Evolutionary conservation across 805 yeast species (phyloP).

Genomic region (Ogataea degrootiae): DNA sequence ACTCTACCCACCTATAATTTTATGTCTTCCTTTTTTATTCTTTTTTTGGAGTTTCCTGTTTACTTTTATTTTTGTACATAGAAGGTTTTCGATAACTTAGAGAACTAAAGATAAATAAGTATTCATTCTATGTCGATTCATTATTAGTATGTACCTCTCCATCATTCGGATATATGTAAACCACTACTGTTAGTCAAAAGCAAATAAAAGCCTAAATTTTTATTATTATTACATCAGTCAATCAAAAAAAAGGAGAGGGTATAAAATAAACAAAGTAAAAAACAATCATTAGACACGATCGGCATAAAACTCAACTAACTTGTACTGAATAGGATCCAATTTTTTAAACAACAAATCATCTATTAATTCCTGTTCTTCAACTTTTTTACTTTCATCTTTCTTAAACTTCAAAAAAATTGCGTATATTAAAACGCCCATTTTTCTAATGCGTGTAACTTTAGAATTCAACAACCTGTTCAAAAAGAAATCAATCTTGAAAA

Average conservation of each 20-base stretch:
- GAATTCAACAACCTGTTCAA: slow-evolving; percentile 28
- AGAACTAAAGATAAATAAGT: too few species aligned
- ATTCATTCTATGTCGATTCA: too few species aligned
- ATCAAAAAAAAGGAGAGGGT: too few species aligned
- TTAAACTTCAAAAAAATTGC: slow-evolving; percentile 26
- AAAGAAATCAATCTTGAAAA: slow-evolving; percentile 29
- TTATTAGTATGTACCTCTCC: too few species aligned
- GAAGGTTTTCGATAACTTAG: not conserved
- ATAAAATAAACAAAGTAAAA: not conserved
- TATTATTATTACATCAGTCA: too few species aligned
- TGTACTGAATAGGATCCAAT: slow-evolving; percentile 39
- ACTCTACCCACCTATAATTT: not conserved
- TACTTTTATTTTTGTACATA: slow-evolving; percentile 14
- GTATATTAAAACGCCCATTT: slow-evolving; percentile 35
- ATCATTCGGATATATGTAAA: too few species aligned
- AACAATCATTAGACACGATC: not conserved
- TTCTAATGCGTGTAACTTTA: slow-evolving; percentile 34
- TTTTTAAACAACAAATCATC: slow-evolving; percentile 32
- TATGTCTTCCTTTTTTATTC: not conserved
- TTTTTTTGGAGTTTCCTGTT: not conserved
- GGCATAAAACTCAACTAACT: slow-evolving; percentile 43
- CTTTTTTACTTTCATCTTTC: slow-evolving; percentile 8
- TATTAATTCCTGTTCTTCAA: slow-evolving; percentile 18
- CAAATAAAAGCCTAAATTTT: too few species aligned
- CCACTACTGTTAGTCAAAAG: too few species aligned